Base-by-base conservation (phyloP, 2,329 filamentous ascomycete species). In the Fusarium subtropicale region DNA sequence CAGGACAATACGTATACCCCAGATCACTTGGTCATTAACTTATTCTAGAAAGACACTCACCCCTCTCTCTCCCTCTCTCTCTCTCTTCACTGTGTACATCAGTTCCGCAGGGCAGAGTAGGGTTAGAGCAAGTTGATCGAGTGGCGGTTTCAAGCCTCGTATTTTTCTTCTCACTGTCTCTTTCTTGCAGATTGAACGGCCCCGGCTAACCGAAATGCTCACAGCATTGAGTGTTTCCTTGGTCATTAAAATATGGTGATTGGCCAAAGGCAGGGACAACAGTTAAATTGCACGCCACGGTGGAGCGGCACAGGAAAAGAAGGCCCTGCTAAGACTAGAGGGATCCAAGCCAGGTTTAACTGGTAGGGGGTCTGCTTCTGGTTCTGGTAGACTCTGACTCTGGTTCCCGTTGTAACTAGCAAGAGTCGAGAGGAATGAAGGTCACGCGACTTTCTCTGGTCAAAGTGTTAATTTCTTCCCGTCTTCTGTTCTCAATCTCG, bases 141-240 rank as follows among this genome's bases (percentile, higher is more conserved):
- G 60, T 65, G 62, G 60, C 60, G 46, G 62, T 60, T 65, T 65
- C 60, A 60, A 60, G 34, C 45, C 62, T 65, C 62, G 62, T 65
- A 65, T 65, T 59, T 48, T 26, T 4, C 22, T 9, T 50, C 11
- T 63, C 10, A 10, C 28, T 15, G 44, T 46, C 44, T 41, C 36
- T 36, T 48, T 44, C 26, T 44, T 38, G 34, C 50, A 54, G 28
- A 41, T 38, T 22, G 11, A 63, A 45, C 58, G 36, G 36, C 45
- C 53, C 60, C 62, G 60, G 48, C 46, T 65, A 65, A 65, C 62
- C 60, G 62, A 60, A 18, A 26, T 42, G 5, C 5, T 16, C 20
- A 15, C 7, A 5, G 5, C 30, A 7, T 15, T 20, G 15, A 46
- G 31, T 13, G n/a, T 46, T 15, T 16, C n/a, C 39, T 55, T 56